These are phyloP conservation scores for Thielaviopsis ethacetica DNA, from an alignment of 2,329 filamentous ascomycete genomes.

Conservation along the genomic window DNA sequence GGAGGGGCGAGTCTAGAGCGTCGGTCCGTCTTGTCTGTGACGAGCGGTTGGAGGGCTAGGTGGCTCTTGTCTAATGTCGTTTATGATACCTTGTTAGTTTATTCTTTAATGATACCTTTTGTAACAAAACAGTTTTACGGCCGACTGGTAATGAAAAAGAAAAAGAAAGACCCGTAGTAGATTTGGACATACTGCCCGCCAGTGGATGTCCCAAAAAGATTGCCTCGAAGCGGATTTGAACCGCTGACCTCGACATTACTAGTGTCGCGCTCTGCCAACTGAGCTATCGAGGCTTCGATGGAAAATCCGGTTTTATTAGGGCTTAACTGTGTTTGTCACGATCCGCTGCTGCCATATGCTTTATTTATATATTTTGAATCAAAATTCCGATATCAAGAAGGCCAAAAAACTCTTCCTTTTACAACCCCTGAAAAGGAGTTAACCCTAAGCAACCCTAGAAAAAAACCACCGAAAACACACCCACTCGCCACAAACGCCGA, in stretches of 20 bases:
- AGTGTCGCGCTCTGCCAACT: too few species aligned
- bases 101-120: not conserved
- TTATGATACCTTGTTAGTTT: conserved; percentile 5
- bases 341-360: too few species aligned
- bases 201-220: too few species aligned
- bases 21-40: conserved; percentile 43
- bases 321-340: not conserved
- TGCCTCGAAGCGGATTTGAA: conserved; percentile 1
- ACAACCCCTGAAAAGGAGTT: too few species aligned
- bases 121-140: not conserved
- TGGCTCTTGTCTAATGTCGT: not conserved
- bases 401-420: too few species aligned
- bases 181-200: too few species aligned
- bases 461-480: too few species aligned
- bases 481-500: too few species aligned
- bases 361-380: too few species aligned
- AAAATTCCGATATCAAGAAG: too few species aligned
- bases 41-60: conserved; percentile 38
- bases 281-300: not conserved
- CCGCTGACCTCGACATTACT: conserved; percentile 2
- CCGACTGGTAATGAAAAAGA: not conserved
- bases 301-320: not conserved
- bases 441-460: too few species aligned
- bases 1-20: conserved; percentile 38
- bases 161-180: too few species aligned